A percentile compares a stretch with the other conserved stretches of the same genome.
These are phyloP conservation scores for Alternaria triticina DNA, from an alignment of 2,329 filamentous ascomycete species.

Conservation along the genomic window DNA sequence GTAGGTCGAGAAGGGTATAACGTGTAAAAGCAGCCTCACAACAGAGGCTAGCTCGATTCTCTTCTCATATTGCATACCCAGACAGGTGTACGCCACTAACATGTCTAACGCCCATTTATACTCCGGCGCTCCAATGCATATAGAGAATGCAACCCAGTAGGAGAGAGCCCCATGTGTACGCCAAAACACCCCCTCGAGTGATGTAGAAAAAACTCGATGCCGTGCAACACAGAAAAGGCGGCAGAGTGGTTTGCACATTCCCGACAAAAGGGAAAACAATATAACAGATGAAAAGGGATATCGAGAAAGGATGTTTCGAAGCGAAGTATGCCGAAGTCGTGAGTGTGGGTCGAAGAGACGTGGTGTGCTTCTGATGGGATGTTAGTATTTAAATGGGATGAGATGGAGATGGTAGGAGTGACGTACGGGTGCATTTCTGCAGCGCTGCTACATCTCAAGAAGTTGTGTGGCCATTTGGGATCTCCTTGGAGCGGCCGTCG, in stretches of 20 bases:
- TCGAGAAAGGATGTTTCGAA: slow-evolving; percentile 23
- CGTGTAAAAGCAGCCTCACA: background rate
- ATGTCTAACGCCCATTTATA: slow-evolving; percentile 9
- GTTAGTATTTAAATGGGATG: background rate
- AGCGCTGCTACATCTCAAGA: background rate
- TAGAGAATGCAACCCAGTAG: slow-evolving; percentile 8
- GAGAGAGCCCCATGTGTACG: slow-evolving; percentile 1
- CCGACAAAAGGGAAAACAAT: slow-evolving; percentile 16
- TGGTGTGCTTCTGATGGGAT: background rate
- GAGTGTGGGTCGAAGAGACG: slow-evolving; percentile 1
- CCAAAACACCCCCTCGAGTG: slow-evolving; percentile 5
- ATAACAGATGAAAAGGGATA: slow-evolving; percentile 23
- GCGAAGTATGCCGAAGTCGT: slow-evolving; percentile 21
- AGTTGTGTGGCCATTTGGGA: slow-evolving; percentile 33
- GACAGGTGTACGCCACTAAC: slow-evolving; percentile 4
- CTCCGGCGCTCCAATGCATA: slow-evolving; percentile 17
- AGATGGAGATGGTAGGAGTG: background rate
- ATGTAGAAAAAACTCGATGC: slow-evolving; percentile 9
- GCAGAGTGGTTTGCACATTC: slow-evolving; percentile 18
- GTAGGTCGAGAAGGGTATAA: background rate
- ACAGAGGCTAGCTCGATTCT: slow-evolving; percentile 5
- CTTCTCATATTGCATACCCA: slow-evolving; percentile 1
- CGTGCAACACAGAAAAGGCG: slow-evolving; percentile 1
- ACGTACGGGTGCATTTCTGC: background rate
- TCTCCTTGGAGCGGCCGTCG: slow-evolving; percentile 46